phyloP scores from a whole-genome alignment of 140 eudicot species.

The Oenanthe javanica region DNA sequence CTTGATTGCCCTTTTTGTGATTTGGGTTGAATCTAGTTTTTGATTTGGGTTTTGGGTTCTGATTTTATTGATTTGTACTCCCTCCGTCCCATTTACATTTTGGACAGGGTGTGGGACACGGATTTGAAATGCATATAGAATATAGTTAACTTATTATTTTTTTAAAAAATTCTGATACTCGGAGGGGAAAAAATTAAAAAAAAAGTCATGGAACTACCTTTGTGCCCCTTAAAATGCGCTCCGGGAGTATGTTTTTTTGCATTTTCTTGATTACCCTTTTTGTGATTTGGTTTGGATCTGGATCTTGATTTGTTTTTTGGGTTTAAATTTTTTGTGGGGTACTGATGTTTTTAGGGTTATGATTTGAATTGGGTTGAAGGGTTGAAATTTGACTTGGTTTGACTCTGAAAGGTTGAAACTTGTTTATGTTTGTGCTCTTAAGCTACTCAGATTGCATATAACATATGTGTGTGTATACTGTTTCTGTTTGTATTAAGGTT shows the following conservation, averaged over 20 bases:
- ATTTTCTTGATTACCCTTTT: background rate
- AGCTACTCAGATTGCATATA: background rate
- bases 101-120: too few species aligned
- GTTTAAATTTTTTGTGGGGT: background rate
- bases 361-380: background rate
- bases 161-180: too few species aligned
- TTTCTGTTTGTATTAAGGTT: background rate
- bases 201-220: too few species aligned
- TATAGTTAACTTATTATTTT: too few species aligned
- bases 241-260: too few species aligned
- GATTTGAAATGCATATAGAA: too few species aligned
- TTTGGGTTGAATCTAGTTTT: background rate
- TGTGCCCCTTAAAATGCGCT: too few species aligned
- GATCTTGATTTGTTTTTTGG: background rate
- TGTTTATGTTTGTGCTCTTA: background rate
- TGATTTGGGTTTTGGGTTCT: background rate
- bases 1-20: background rate
- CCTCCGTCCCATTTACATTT: too few species aligned
- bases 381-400: background rate
- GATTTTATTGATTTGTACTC: slow-evolving; percentile 52
- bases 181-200: too few species aligned
- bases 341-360: background rate
- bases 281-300: background rate
- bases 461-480: too few species aligned
- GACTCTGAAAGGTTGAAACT: background rate